Percentiles rank a stretch among this genome's conserved stretches.
These are phyloP conservation scores for Penicillium olsonii DNA, from an alignment of 2,329 filamentous ascomycete genomes.

Conservation along the genomic window DNA sequence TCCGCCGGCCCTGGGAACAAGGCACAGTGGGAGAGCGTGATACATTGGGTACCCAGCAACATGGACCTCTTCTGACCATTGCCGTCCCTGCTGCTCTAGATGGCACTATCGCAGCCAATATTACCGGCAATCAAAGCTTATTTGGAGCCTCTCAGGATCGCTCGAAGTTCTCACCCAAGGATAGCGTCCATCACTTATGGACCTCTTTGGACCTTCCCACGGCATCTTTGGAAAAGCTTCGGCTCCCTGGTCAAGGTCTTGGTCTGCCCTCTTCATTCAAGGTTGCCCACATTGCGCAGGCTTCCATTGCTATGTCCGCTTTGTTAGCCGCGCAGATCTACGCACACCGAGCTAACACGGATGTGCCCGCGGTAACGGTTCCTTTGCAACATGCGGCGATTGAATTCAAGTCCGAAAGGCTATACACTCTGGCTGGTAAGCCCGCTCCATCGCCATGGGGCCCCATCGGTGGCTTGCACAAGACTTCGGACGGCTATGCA, in stretches of 20 bases:
- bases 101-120: no score
- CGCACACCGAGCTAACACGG: constrained; percentile 30
- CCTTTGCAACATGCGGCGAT: constrained; percentile 49
- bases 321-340: constrained; percentile 53
- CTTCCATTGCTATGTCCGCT: constrained; percentile 54
- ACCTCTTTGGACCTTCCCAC: no score
- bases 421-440: constrained; percentile 50
- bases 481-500: constrained; percentile 54
- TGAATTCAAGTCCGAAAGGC: constrained; percentile 57
- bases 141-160: constrained; percentile 1
- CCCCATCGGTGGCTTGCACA: constrained; percentile 55
- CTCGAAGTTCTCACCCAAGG: neutral
- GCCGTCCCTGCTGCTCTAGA: no score
- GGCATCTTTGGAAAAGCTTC: no score
- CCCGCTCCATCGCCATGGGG: constrained; percentile 39
- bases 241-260: constrained; percentile 3
- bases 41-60: constrained; percentile 43
- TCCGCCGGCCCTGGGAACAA: constrained; percentile 38
- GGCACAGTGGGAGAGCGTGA: constrained; percentile 42
- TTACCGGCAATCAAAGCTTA: no score
- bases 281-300: constrained; percentile 55
- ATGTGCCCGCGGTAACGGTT: constrained; percentile 47
- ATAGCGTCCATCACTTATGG: no score
- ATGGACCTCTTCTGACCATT: constrained; percentile 23
- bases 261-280: constrained; percentile 55